Evolutionary conservation across 176 grass and related monocot genomes (phyloP).

Genomic region (Lolium multiflorum): DNA sequence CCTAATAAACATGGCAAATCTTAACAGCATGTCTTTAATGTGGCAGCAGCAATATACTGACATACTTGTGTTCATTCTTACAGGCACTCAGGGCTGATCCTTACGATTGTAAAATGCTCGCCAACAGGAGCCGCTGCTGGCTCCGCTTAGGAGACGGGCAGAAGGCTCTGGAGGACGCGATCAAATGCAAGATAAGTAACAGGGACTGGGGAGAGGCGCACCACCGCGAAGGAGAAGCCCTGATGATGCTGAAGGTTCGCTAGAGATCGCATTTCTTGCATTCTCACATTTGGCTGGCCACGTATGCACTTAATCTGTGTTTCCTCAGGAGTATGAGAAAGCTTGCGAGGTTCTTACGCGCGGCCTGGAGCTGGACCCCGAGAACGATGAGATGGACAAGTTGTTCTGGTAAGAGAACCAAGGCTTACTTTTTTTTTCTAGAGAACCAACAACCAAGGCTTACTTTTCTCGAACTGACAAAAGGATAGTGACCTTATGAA

Average conservation of each 20-base stretch:
- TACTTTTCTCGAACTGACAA: not conserved
- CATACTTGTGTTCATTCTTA: not conserved
- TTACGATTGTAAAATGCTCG: slow-evolving; percentile 31
- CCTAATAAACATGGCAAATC: not conserved
- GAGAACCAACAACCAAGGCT: no score
- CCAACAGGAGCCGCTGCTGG: slow-evolving; percentile 67
- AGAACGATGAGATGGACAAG: slow-evolving; percentile 30
- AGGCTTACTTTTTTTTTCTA: no score
- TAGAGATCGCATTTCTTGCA: slow-evolving; percentile 1
- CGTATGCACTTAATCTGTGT: not conserved
- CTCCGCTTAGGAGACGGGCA: slow-evolving; percentile 47
- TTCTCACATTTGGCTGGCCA: not conserved
- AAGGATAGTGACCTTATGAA: not conserved
- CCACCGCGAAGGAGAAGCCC: slow-evolving; percentile 39
- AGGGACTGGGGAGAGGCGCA: slow-evolving; percentile 44
- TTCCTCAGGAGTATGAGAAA: slow-evolving; percentile 18
- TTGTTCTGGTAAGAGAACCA: slow-evolving; percentile 27
- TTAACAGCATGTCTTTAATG: not conserved
- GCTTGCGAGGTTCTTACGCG: slow-evolving; percentile 14
- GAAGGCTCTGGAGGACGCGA: slow-evolving; percentile 44
- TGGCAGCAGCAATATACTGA: slow-evolving; percentile 14
- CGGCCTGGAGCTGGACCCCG: not conserved
- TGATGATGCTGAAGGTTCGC: slow-evolving; percentile 45
- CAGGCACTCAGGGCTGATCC: slow-evolving; percentile 47
- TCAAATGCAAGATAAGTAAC: slow-evolving; percentile 25